Base-by-base conservation (phyloP, 1,139 yeast genomes). In the Blastobotrys arbuscula region DNA sequence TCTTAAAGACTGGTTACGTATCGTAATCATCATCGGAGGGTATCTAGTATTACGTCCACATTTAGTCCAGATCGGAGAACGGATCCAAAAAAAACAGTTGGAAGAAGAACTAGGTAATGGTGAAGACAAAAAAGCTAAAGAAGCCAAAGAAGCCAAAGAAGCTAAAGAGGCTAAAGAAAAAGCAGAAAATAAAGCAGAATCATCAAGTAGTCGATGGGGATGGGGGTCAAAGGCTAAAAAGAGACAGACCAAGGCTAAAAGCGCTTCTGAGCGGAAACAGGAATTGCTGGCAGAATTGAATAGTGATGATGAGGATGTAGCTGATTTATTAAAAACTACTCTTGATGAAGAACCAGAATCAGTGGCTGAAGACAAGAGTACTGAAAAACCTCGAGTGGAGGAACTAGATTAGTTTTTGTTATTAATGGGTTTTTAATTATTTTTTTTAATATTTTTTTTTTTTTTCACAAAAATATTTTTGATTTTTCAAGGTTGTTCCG, bases 1-100 rank as follows among this genome's bases (percentile, higher is more conserved):
- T 30, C 44, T 54, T 37, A 57, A 56, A 50, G 59, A 61, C 52
- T 61, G 59, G 47, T 50, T 61, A 33, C 61, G 65, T 16, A 51
- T 61, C 38, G 51, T 57, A 23, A 45, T 59, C 16, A 58, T 61
- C 33, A 51, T 61, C 24, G 53, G 59, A 30, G 56, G 53, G 8
- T 61, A 61, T 42, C 44, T 61, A 39, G 49, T 60, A 9, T 40
- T 60, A 21, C 60, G 65, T 5, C 65, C 57, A 28, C 51, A 51
- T 40, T 52, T 50, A 33, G 53, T 59, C 37, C 49, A 49, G 42
- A 20, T 59, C 33, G 60, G 56, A 15, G 62, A 60, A 36, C 79
- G 51, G 79, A 77, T 50, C 75, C 78, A 45, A 83, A 79, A 50
- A 73, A 73, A 20, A 63, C 66, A 48, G 65, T 66, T 16, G 28